Evolutionary conservation across 768 basidiomycete genomes (phyloP).

Genomic region (Leccinum broughii): DNA sequence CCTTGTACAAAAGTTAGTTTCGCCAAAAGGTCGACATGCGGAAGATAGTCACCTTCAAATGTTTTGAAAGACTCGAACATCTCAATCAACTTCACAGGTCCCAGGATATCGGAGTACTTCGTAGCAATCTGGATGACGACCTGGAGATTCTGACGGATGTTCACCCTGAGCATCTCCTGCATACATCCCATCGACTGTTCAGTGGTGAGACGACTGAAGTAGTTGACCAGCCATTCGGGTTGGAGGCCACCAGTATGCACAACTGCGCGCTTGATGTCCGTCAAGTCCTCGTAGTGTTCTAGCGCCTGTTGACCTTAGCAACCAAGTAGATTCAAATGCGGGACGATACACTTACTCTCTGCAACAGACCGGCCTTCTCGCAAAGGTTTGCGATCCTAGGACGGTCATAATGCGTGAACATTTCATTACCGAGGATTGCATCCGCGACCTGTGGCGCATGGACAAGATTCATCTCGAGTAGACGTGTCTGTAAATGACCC

Average conservation of each 20-base stretch:
- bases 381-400: slow-evolving; percentile 97
- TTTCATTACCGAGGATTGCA: slow-evolving; percentile 97
- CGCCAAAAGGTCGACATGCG: neutral
- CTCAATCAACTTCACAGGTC: slow-evolving; percentile 96
- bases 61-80: slow-evolving; percentile 98
- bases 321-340: neutral
- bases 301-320: slow-evolving; percentile 66
- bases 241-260: slow-evolving; percentile 87
- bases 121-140: slow-evolving; percentile 97
- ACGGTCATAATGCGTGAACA: slow-evolving; percentile 96
- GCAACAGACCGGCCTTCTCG: slow-evolving; percentile 95
- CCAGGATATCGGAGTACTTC: slow-evolving; percentile 97
- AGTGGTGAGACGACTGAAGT: slow-evolving; percentile 95
- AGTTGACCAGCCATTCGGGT: slow-evolving; percentile 95
- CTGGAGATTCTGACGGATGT: slow-evolving; percentile 97
- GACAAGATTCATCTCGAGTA: slow-evolving; percentile 96
- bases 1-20: slow-evolving; percentile 40
- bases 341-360: slow-evolving; percentile 60
- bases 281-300: slow-evolving; percentile 96
- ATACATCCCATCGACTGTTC: slow-evolving; percentile 96
- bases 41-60: slow-evolving; percentile 70
- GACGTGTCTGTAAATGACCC: slow-evolving; percentile 90
- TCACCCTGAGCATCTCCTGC: slow-evolving; percentile 95
- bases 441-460: slow-evolving; percentile 99
- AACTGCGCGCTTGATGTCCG: slow-evolving; percentile 98